Percentiles rank a stretch among this genome's conserved stretches.
phyloP scores from a whole-genome alignment of 257 asterid genomes.

The Solanum commersonii region DNA sequence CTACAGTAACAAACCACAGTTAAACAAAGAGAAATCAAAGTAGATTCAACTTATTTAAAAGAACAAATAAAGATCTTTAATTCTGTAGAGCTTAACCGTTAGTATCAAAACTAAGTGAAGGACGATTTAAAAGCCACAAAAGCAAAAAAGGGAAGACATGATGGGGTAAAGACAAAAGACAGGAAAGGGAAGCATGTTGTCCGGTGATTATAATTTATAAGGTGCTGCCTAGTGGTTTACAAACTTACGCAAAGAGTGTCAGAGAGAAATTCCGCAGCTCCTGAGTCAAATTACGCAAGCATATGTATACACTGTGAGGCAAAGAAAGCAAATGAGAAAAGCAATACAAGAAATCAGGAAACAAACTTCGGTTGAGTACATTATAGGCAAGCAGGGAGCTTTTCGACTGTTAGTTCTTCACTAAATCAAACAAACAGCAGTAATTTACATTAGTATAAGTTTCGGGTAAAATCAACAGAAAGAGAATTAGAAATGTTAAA shows the following conservation, averaged over 20 bases:
- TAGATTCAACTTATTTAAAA: background rate
- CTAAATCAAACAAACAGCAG: background rate
- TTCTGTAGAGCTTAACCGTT: background rate
- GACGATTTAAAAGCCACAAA: background rate
- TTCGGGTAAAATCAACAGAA: background rate
- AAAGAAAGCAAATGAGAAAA: slow-evolving; percentile 15
- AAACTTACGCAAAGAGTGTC: slow-evolving; percentile 90
- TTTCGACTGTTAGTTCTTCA: background rate
- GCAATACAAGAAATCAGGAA: background rate
- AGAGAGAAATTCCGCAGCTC: slow-evolving; percentile 66
- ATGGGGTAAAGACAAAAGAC: background rate
- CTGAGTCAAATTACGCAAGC: slow-evolving; percentile 84
- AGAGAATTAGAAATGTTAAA: background rate
- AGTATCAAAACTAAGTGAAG: background rate
- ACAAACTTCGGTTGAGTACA: background rate
- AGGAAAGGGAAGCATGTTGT: background rate
- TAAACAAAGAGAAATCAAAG: slow-evolving; percentile 7
- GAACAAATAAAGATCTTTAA: background rate
- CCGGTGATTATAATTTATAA: background rate
- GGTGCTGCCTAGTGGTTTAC: background rate
- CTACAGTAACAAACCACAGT: slow-evolving; percentile 33
- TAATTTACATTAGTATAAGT: background rate
- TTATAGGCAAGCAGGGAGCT: background rate
- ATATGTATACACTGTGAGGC: slow-evolving; percentile 62
- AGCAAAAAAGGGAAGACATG: background rate